phyloP scores from a whole-genome alignment of 1,284 basidiomycete species.

The Pascua guehoae region DNA sequence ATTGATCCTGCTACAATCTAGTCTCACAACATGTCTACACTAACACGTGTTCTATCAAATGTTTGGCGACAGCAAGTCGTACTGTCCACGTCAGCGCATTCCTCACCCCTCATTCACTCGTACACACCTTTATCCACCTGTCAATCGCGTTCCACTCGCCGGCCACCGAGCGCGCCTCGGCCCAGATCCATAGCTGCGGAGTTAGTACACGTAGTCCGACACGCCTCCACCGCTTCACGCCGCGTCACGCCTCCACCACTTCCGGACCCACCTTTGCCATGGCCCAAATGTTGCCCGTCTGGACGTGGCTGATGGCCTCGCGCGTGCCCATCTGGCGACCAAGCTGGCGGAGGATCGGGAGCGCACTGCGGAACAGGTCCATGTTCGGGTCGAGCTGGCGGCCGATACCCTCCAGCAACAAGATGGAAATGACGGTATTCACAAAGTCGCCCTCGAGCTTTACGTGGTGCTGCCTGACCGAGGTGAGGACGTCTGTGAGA shows the following conservation, averaged over 20 bases:
- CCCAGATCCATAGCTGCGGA: conserved; percentile 72
- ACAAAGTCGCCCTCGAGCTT: conserved; percentile 99
- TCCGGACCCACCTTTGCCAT: conserved; percentile 70
- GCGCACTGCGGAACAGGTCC: conserved; percentile 87
- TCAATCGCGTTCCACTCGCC: conserved; percentile 73
- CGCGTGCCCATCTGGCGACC: conserved; percentile 81
- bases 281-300: conserved; percentile 68
- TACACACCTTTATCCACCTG: conserved; percentile 33
- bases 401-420: conserved; percentile 94
- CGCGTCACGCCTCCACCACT: too few species aligned
- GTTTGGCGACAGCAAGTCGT: conserved; percentile 8
- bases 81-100: neutral
- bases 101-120: too few species aligned
- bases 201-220: too few species aligned
- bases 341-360: conserved; percentile 84
- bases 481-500: conserved; percentile 76
- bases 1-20: too few species aligned
- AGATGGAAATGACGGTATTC: conserved; percentile 92
- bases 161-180: conserved; percentile 83
- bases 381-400: conserved; percentile 85
- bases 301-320: conserved; percentile 63
- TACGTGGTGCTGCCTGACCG: conserved; percentile 91
- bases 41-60: neutral
- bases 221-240: too few species aligned
- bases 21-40: too few species aligned